A percentile compares a stretch with the other conserved stretches of the same genome.
phyloP scores from a whole-genome alignment of 2,329 filamentous ascomycete species.

The Emergomyces africanus region DNA sequence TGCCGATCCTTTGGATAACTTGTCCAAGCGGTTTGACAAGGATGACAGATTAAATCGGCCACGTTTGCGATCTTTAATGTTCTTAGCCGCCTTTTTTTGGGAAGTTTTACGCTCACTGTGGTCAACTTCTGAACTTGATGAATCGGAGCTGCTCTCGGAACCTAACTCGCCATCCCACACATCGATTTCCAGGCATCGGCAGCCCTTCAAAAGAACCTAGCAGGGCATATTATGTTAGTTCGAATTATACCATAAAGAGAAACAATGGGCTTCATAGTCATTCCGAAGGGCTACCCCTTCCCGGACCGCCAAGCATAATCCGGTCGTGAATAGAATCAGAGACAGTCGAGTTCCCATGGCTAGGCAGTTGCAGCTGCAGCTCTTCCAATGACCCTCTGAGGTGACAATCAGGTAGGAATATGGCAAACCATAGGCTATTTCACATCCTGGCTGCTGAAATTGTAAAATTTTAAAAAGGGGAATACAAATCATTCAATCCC shows the following conservation, averaged over 20 bases:
- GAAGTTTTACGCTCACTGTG: constrained; percentile 1
- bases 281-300: not conserved
- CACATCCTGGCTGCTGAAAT: not conserved
- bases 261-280: not conserved
- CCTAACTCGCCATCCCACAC: constrained; percentile 67
- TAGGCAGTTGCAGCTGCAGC: not conserved
- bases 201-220: constrained; percentile 60
- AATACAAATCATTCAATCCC: not conserved
- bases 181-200: constrained; percentile 87
- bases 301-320: not conserved
- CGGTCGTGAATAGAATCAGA: not conserved
- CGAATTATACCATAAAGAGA: not conserved
- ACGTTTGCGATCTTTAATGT: constrained; percentile 14
- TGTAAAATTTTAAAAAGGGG: not conserved
- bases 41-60: constrained; percentile 10
- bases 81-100: constrained; percentile 13
- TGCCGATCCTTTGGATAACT: constrained; percentile 1
- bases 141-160: constrained; percentile 24
- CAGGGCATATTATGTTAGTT: not conserved
- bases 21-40: constrained; percentile 10
- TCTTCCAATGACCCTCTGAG: not conserved
- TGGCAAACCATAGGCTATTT: not conserved
- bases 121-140: constrained; percentile 11
- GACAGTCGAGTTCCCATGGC: not conserved
- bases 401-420: not conserved